Percentiles rank a stretch among this genome's conserved stretches.
Evolutionary conservation across 208 protist genomes (phyloP).

Genomic region (Acanthamoeba rhysodes): DNA sequence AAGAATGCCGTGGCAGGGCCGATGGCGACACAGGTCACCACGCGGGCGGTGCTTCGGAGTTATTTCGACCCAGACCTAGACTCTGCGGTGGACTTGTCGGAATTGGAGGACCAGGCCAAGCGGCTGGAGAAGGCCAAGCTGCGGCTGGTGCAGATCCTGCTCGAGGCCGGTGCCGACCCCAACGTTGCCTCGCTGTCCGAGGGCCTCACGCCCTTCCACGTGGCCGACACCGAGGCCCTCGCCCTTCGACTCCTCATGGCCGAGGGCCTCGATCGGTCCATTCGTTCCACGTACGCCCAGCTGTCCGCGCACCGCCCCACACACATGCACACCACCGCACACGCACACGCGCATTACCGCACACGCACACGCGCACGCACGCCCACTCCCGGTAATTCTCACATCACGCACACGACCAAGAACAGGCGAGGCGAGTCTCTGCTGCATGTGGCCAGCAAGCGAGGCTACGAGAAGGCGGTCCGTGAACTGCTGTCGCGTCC

Average conservation of each 20-base stretch:
- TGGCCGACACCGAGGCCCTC: background rate
- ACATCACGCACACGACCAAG: no score
- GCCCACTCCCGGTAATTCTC: no score
- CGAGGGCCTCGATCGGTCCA: background rate
- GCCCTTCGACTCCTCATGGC: background rate
- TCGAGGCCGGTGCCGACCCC: background rate
- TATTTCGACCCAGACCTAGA: background rate
- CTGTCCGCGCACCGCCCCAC: no score
- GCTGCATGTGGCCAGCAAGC: background rate
- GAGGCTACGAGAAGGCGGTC: background rate
- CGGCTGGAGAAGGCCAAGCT: background rate
- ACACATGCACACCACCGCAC: no score
- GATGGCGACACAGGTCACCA: no score
- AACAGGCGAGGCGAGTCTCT: background rate
- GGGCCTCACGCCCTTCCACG: background rate
- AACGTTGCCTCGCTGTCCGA: background rate
- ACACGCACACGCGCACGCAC: no score
- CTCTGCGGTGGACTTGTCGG: background rate
- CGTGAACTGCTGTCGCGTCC: background rate
- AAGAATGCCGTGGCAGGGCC: background rate
- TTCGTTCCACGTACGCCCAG: background rate
- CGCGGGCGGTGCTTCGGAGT: background rate
- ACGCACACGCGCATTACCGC: no score
- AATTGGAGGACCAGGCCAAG: background rate
- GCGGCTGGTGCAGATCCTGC: background rate